A percentile compares a stretch with the other conserved stretches of the same genome.
phyloP scores from a whole-genome alignment of 2,329 filamentous ascomycete genomes.

The Allantophomopsis lycopodina region DNA sequence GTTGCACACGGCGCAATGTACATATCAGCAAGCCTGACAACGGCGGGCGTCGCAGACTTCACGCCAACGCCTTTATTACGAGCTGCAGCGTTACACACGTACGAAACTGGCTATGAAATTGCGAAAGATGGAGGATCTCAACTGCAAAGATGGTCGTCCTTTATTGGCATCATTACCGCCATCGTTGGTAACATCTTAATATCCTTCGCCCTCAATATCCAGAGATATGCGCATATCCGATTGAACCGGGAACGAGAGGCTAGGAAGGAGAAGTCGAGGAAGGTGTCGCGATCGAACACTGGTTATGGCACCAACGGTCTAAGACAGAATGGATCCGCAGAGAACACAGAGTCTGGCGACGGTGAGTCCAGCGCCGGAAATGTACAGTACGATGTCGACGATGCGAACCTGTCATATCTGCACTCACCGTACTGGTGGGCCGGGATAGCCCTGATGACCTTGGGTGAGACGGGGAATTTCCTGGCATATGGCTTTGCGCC shows the following conservation, averaged over 20 bases:
- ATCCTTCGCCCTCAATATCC: constrained; percentile 88
- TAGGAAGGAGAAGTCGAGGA: constrained; percentile 37
- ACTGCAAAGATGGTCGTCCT: constrained; percentile 67
- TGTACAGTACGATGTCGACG: constrained; percentile 13
- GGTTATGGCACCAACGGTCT: constrained; percentile 27
- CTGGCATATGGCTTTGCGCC: constrained; percentile 95
- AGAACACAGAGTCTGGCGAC: constrained; percentile 26
- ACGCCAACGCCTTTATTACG: constrained; percentile 1
- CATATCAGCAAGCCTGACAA: background rate
- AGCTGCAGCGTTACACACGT: constrained; percentile 1
- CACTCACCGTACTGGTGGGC: constrained; percentile 93
- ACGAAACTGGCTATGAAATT: constrained; percentile 1
- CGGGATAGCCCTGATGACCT: constrained; percentile 80
- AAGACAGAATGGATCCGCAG: constrained; percentile 17
- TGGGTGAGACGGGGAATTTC: constrained; percentile 93
- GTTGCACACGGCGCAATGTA: background rate
- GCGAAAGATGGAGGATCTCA: constrained; percentile 26
- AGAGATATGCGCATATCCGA: constrained; percentile 86
- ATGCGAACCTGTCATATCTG: constrained; percentile 48
- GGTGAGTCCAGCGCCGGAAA: constrained; percentile 13
- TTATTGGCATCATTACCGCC: constrained; percentile 89
- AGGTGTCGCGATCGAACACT: constrained; percentile 17
- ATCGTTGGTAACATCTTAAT: constrained; percentile 90
- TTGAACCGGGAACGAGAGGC: constrained; percentile 58
- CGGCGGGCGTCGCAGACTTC: constrained; percentile 1